Percentiles rank a stretch among this genome's conserved stretches.
These are phyloP conservation scores for Candida awuae DNA, from an alignment of 805 yeast genomes.

Conservation along the genomic window DNA sequence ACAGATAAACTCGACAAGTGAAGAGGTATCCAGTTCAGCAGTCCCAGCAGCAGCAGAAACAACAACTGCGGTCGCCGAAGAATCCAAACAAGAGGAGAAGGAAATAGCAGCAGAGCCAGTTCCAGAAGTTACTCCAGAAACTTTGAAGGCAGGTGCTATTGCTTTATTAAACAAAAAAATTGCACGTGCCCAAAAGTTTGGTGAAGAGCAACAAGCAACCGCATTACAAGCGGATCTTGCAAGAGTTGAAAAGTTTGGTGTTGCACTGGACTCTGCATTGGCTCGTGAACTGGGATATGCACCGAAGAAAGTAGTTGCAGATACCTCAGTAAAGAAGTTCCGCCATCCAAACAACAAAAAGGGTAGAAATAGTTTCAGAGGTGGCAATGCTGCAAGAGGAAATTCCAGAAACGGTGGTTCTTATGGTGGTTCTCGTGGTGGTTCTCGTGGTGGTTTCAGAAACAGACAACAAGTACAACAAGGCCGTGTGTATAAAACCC, in stretches of 20 bases:
- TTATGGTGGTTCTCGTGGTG: too few species aligned
- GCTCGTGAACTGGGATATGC: slow-evolving; percentile 60
- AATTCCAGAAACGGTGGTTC: neutral
- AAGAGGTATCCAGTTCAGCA: slow-evolving; percentile 1
- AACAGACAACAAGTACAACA: neutral
- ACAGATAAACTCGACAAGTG: slow-evolving; percentile 5
- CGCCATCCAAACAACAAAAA: neutral
- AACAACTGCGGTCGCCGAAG: slow-evolving; percentile 5
- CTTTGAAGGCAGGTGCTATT: slow-evolving; percentile 59
- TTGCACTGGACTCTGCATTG: slow-evolving; percentile 55
- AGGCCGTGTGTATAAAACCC: slow-evolving; percentile 7
- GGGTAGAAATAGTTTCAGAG: neutral
- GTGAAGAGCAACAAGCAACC: slow-evolving; percentile 45
- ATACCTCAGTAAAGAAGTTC: too few species aligned
- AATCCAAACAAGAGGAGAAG: slow-evolving; percentile 3
- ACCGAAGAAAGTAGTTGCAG: neutral
- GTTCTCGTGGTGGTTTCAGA: too few species aligned
- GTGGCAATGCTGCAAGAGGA: slow-evolving; percentile 1
- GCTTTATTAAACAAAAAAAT: slow-evolving; percentile 61
- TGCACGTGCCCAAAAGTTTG: slow-evolving; percentile 70
- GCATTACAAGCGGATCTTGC: slow-evolving; percentile 53
- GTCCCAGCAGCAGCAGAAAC: slow-evolving; percentile 15
- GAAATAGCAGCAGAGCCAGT: too few species aligned
- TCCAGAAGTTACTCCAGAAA: slow-evolving; percentile 51
- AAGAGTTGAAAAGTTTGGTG: slow-evolving; percentile 80